These are phyloP conservation scores for Galeopsis tetrahit DNA, from an alignment of 257 asterid species.

Conservation along the genomic window DNA sequence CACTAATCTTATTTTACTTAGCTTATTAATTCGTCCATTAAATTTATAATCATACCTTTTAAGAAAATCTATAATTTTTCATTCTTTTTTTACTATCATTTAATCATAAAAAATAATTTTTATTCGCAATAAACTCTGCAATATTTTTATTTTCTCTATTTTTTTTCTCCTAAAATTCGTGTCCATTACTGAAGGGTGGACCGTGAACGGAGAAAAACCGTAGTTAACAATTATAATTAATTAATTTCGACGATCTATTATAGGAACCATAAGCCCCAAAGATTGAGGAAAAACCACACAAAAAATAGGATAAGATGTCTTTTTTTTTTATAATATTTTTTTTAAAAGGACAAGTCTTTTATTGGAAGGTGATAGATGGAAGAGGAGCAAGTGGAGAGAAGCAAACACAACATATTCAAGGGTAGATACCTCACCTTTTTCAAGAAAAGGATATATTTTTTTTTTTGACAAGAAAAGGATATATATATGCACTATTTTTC, in stretches of 20 bases:
- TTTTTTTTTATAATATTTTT: too few species aligned
- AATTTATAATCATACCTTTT: too few species aligned
- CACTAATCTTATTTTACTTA: too few species aligned
- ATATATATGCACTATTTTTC: background rate
- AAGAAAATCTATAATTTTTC: too few species aligned
- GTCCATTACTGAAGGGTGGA: too few species aligned
- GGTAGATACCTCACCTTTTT: conserved; percentile 44
- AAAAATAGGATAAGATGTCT: background rate
- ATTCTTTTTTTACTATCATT: too few species aligned
- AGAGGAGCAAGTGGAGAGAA: conserved; percentile 29
- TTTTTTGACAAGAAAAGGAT: conserved; percentile 43
- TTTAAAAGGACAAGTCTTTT: conserved; percentile 11
- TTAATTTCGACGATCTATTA: background rate
- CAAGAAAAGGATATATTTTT: conserved; percentile 36
- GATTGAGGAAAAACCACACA: conserved; percentile 16
- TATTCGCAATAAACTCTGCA: too few species aligned
- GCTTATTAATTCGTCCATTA: too few species aligned
- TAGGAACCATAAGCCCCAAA: background rate
- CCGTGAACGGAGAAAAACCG: too few species aligned
- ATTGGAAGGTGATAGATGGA: conserved; percentile 40
- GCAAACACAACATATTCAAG: conserved; percentile 22
- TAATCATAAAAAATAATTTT: too few species aligned
- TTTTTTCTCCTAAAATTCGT: too few species aligned
- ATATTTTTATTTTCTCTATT: too few species aligned
- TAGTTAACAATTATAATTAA: background rate